Percentiles rank a stretch among this genome's conserved stretches.
These are phyloP conservation scores for Hura crepitans DNA, from an alignment of 441 rosid species.

Conservation along the genomic window DNA sequence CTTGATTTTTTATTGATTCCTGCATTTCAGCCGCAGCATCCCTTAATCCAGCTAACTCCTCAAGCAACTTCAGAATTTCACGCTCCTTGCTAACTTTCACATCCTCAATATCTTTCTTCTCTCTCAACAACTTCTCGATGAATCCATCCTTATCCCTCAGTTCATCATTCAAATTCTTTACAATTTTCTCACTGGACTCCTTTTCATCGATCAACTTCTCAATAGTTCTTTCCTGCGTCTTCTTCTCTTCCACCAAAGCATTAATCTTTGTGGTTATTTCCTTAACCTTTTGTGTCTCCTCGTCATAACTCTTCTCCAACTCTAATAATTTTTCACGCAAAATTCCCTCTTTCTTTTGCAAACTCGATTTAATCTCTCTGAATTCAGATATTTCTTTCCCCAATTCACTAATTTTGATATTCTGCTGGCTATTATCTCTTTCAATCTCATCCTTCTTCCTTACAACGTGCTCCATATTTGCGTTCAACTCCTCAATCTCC, in stretches of 20 bases:
- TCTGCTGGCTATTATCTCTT: conserved; percentile 32
- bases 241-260: conserved; percentile 30
- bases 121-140: conserved; percentile 33
- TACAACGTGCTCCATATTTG: conserved; percentile 28
- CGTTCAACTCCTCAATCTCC: conserved; percentile 33
- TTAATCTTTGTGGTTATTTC: conserved; percentile 29
- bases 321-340: conserved; percentile 32
- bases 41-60: conserved; percentile 37
- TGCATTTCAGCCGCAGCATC: conserved; percentile 32
- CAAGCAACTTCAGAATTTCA: conserved; percentile 36
- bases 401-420: conserved; percentile 35
- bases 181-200: conserved; percentile 18
- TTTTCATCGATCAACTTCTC: conserved; percentile 29
- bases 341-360: conserved; percentile 34
- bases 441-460: conserved; percentile 39
- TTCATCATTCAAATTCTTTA: conserved; percentile 26
- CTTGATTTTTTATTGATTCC: conserved; percentile 27
- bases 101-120: conserved; percentile 49
- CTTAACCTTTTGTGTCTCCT: conserved; percentile 28
- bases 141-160: conserved; percentile 33
- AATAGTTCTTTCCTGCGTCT: conserved; percentile 29
- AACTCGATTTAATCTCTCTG: conserved; percentile 25
- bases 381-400: conserved; percentile 33
- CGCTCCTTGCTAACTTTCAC: conserved; percentile 31
- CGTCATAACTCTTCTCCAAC: conserved; percentile 38